Percentiles rank a stretch among this genome's conserved stretches.
These are phyloP conservation scores for Vicia sativa DNA, from an alignment of 306 rosid species.

Conservation along the genomic window DNA sequence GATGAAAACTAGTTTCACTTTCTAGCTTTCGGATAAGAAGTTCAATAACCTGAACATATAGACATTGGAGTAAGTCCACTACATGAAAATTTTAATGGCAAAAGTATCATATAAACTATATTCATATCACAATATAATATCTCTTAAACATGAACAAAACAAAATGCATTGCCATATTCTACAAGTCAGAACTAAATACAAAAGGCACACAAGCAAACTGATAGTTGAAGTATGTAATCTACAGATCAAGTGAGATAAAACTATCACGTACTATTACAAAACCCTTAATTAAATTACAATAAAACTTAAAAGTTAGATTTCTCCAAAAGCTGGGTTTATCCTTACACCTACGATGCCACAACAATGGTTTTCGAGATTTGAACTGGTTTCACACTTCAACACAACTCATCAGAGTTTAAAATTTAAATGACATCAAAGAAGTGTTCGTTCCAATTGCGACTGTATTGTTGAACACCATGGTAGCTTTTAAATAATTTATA, in stretches of 20 bases:
- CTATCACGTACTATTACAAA: slow-evolving; percentile 18
- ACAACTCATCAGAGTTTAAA: slow-evolving; percentile 13
- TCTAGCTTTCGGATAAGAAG: slow-evolving; percentile 87
- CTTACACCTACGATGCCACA: slow-evolving; percentile 20
- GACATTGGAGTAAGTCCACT: slow-evolving; percentile 28
- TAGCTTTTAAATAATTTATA: not conserved
- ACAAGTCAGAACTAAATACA: slow-evolving; percentile 18
- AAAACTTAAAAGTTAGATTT: not conserved
- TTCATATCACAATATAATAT: slow-evolving; percentile 1
- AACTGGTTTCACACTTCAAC: slow-evolving; percentile 20
- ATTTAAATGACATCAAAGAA: slow-evolving; percentile 3
- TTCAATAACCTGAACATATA: slow-evolving; percentile 80
- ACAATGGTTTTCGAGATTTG: not conserved
- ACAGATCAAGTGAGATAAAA: slow-evolving; percentile 10
- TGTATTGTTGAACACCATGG: slow-evolving; percentile 1
- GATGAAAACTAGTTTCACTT: slow-evolving; percentile 76
- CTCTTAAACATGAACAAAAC: slow-evolving; percentile 3
- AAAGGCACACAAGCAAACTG: slow-evolving; percentile 3
- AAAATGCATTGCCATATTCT: slow-evolving; percentile 20
- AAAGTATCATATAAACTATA: slow-evolving; percentile 2
- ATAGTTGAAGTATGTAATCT: slow-evolving; percentile 11
- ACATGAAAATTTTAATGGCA: slow-evolving; percentile 15
- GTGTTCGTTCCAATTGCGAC: slow-evolving; percentile 2
- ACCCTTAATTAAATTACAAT: slow-evolving; percentile 10
- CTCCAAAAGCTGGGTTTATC: not conserved